These are phyloP conservation scores for Populus pruinosa DNA, from an alignment of 345 rosid genomes.

Conservation along the genomic window DNA sequence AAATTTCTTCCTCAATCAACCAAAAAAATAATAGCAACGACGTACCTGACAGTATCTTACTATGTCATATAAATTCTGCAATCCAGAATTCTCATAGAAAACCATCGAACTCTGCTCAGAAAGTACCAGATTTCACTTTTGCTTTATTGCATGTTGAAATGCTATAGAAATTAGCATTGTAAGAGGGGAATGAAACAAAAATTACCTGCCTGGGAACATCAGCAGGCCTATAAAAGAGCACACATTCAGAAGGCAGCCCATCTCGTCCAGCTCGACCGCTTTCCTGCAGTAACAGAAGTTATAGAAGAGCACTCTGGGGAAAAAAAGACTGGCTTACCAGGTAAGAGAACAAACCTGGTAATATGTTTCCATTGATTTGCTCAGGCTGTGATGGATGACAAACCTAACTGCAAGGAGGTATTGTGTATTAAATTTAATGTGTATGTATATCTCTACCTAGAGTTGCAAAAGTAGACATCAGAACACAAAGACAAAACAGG, in stretches of 20 bases:
- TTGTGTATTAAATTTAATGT: background rate
- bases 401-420: constrained; percentile 78
- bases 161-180: background rate
- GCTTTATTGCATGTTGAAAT: background rate
- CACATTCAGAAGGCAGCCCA: constrained; percentile 89
- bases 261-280: constrained; percentile 99
- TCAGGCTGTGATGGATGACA: constrained; percentile 97
- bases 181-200: background rate
- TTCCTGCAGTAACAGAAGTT: constrained; percentile 54
- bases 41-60: constrained; percentile 90
- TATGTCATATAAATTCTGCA: constrained; percentile 87
- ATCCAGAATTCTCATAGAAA: constrained; percentile 88
- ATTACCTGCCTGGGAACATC: constrained; percentile 90
- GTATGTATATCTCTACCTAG: background rate
- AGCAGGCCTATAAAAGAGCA: constrained; percentile 77
- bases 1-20: background rate
- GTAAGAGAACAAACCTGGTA: constrained; percentile 60
- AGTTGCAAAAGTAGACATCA: background rate
- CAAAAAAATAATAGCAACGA: background rate
- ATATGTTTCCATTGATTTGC: constrained; percentile 98
- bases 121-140: constrained; percentile 5
- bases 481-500: background rate
- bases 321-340: background rate
- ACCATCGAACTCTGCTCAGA: constrained; percentile 89
- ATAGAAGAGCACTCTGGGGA: constrained; percentile 5